A percentile compares a stretch with the other conserved stretches of the same genome.
phyloP scores from a whole-genome alignment of 75 land plant genomes.

The Adiantum capillusveneris region DNA sequence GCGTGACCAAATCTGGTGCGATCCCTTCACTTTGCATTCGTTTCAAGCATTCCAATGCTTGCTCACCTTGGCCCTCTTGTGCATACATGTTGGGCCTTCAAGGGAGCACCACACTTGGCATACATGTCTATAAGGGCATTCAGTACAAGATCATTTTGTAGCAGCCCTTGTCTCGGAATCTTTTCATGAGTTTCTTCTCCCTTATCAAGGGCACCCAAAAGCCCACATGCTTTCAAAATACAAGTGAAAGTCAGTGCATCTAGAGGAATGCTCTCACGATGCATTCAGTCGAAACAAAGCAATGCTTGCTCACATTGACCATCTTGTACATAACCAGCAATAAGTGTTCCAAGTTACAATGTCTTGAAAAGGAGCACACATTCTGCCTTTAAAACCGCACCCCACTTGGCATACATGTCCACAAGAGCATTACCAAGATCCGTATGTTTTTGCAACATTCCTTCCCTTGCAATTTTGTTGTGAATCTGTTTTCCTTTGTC shows the following conservation, averaged over 20 bases:
- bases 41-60: too few relatives aligned
- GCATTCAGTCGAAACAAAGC: conserved; percentile 1
- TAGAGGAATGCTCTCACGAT: neutral
- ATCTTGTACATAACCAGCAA: conserved; percentile 6
- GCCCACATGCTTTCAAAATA: neutral
- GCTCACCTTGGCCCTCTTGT: too few relatives aligned
- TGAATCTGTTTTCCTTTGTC: conserved; percentile 7
- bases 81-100: too few relatives aligned
- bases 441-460: conserved; percentile 8
- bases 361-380: conserved; percentile 13
- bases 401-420: conserved; percentile 20
- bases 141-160: conserved; percentile 14
- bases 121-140: conserved; percentile 46
- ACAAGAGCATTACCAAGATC: conserved; percentile 7
- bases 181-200: neutral
- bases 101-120: too few relatives aligned
- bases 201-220: neutral
- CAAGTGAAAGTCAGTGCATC: neutral
- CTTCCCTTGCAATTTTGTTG: conserved; percentile 3
- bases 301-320: conserved; percentile 4
- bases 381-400: conserved; percentile 8
- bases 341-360: conserved; percentile 1
- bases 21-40: too few relatives aligned
- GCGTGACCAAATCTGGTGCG: too few relatives aligned
- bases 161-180: neutral